Percentiles rank a stretch among this genome's conserved stretches.
These are phyloP conservation scores for Mangifera indica DNA, from an alignment of 345 rosid species.

Conservation along the genomic window DNA sequence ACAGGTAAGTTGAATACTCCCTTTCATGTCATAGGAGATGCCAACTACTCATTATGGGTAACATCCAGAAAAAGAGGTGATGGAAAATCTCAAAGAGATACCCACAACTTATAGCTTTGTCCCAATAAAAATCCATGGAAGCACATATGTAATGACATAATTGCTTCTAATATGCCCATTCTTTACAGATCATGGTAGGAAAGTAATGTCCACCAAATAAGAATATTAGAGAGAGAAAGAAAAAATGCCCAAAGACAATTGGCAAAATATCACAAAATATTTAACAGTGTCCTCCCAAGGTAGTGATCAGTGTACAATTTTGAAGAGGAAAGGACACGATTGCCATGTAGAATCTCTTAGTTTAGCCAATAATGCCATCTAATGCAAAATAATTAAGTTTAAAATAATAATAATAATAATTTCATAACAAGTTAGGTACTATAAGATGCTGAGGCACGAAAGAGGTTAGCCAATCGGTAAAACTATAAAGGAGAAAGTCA, in stretches of 20 bases:
- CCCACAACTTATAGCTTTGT: too few species aligned
- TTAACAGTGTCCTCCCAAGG: not conserved
- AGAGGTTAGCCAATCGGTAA: not conserved
- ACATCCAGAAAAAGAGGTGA: too few species aligned
- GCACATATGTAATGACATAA: not conserved
- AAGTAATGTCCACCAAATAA: not conserved
- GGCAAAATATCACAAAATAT: not conserved
- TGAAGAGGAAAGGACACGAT: not conserved
- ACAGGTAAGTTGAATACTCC: too few species aligned
- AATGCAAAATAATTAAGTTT: not conserved
- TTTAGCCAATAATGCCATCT: not conserved
- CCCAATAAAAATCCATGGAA: not conserved
- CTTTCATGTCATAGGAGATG: too few species aligned
- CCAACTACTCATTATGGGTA: too few species aligned
- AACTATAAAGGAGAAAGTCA: not conserved
- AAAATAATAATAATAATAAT: too few species aligned
- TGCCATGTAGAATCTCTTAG: not conserved
- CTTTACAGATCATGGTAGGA: not conserved
- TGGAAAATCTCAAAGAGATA: too few species aligned
- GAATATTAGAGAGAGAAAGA: not conserved
- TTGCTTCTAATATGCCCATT: not conserved
- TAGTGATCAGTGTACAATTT: not conserved
- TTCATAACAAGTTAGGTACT: not conserved
- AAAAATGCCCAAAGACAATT: not conserved
- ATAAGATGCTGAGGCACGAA: not conserved